Base-by-base conservation (phyloP, 2,329 filamentous ascomycete genomes). In the Talaromyces sp. region DNA sequence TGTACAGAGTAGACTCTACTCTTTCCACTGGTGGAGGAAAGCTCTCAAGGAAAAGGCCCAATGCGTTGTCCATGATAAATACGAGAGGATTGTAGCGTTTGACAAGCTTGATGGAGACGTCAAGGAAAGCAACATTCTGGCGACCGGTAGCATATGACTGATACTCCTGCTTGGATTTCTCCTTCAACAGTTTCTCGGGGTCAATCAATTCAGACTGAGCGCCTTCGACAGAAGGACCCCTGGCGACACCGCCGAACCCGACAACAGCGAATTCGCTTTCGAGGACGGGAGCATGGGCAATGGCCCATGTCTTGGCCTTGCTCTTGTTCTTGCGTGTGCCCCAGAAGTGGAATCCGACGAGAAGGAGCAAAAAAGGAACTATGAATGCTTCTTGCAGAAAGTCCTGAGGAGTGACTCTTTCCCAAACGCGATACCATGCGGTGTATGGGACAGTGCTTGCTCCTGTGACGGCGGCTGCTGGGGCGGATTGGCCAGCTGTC, bases 381-480 rank as follows among this genome's bases (percentile, higher is more conserved):
- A 99, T 90, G 76, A 93, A 81, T 66, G 91, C 90, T 82, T 99
- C 95, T 73, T 89, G 86, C 80, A 88, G 88, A 85, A 99, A 99
- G 78, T 99, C 95, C 73, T 84, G 85, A 67, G 89, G 82, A 31
- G 88, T 88, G 73, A 93, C 89, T 74, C 95, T 92, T 85, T 98
- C 93, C 85, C 96, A 95, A 67, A 98, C 84, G 64, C 93, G 92
- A 82, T 98, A 99, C 95, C 95, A 99, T 83, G 92, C 92, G 61
- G 93, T 97, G 79, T 90, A 97, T 15, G 91, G 90, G 31, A 83
- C 81, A 50, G 76, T 79, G 52, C 84, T 83, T 52, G 81, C 82
- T 67, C 85, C 83, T 58, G 79, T 77, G 49, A 79, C 73, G 64
- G 82, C 79, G 66, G 77, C 67, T 70, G 72, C 67, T 17, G 76